A percentile compares a stretch with the other conserved stretches of the same genome.
phyloP scores from a whole-genome alignment of 2,329 filamentous ascomycete species.

The Coniella vitis region DNA sequence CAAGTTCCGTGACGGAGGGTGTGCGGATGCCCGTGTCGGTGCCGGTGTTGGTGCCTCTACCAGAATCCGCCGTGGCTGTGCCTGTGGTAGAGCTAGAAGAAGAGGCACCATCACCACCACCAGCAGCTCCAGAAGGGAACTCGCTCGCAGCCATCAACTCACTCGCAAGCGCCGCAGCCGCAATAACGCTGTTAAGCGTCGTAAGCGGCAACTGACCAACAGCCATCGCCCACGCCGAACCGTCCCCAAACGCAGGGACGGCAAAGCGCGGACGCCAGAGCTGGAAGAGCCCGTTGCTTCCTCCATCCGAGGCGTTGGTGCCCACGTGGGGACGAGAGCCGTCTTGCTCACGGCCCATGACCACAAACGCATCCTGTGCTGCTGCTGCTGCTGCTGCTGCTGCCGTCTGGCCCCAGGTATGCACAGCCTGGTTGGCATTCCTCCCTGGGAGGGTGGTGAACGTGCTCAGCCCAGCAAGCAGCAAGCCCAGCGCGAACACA shows the following conservation, averaged over 20 bases:
- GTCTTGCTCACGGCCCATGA: too few species aligned
- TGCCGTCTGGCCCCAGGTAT: too few species aligned
- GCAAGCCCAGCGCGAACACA: conserved; percentile 61
- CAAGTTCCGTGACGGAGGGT: conserved; percentile 69
- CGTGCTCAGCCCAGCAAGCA: conserved; percentile 46
- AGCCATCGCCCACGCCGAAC: conserved; percentile 49
- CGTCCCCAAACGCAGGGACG: conserved; percentile 33
- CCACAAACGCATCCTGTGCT: too few species aligned
- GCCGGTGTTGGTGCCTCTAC: too few species aligned
- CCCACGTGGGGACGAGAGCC: too few species aligned
- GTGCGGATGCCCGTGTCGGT: conserved; percentile 23
- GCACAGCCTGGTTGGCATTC: too few species aligned
- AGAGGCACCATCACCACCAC: too few species aligned
- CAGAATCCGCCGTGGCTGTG: too few species aligned
- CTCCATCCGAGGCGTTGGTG: conserved; percentile 14
- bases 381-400: too few species aligned
- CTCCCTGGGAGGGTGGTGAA: too few species aligned
- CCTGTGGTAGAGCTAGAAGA: too few species aligned
- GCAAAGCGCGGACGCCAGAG: conserved; percentile 54
- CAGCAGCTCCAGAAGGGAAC: conserved; percentile 38
- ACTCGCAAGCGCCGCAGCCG: conserved; percentile 69
- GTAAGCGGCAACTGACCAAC: conserved; percentile 87
- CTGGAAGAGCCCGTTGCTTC: conserved; percentile 35
- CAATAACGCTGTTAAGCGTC: conserved; percentile 86
- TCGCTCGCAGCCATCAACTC: conserved; percentile 54